A percentile compares a stretch with the other conserved stretches of the same genome.
Conservation (phyloP, 306 rosid genomes). For the Casuarina cunninghamiana region DNA sequence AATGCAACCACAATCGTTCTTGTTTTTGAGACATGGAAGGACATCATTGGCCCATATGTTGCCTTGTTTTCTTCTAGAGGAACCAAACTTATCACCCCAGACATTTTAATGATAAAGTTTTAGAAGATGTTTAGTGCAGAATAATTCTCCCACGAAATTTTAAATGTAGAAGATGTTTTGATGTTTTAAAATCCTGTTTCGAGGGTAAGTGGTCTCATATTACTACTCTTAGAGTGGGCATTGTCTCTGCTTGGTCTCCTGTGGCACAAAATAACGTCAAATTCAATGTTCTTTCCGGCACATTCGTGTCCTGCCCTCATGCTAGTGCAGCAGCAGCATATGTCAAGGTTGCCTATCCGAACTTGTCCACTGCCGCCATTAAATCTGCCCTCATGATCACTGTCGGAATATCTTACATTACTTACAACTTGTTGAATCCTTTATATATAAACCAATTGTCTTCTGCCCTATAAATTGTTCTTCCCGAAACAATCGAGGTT, state of each 20-base stretch:
- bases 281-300: slow-evolving; percentile 30
- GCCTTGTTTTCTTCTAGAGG: slow-evolving; percentile 40
- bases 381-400: slow-evolving; percentile 39
- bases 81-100: slow-evolving; percentile 31
- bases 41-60: slow-evolving; percentile 28
- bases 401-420: background rate
- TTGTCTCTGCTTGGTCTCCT: slow-evolving; percentile 39
- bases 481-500: no score
- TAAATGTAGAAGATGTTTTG: background rate
- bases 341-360: slow-evolving; percentile 36
- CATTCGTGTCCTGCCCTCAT: slow-evolving; percentile 40
- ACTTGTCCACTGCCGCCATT: slow-evolving; percentile 40
- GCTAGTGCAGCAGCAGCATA: slow-evolving; percentile 32
- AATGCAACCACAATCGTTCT: slow-evolving; percentile 28
- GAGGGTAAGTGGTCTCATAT: slow-evolving; percentile 28
- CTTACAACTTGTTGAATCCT: no score
- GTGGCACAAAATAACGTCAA: slow-evolving; percentile 21
- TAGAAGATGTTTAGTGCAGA: no score
- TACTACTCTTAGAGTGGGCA: slow-evolving; percentile 34
- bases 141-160: background rate
- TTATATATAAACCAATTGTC: no score
- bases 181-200: background rate
- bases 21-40: slow-evolving; percentile 23
- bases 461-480: no score
- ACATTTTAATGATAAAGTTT: slow-evolving; percentile 29